Percentiles rank a stretch among this genome's conserved stretches.
These are phyloP conservation scores for Alternaria arborescens DNA, from an alignment of 2,329 filamentous ascomycete genomes.

Conservation along the genomic window DNA sequence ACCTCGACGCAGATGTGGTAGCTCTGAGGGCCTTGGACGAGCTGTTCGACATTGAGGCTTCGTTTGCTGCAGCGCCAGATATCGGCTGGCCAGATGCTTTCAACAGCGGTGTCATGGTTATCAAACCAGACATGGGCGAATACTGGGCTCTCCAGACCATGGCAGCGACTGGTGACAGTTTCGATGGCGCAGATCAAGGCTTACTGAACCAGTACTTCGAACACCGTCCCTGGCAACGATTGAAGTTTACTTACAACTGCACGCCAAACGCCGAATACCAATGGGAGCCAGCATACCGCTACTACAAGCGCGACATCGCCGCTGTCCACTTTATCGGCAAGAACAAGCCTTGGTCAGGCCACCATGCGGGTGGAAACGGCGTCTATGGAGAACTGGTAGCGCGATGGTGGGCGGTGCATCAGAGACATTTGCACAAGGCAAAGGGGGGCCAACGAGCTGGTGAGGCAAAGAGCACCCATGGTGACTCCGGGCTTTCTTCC, in stretches of 20 bases:
- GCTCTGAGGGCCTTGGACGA: slow-evolving; percentile 90
- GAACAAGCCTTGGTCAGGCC: slow-evolving; percentile 80
- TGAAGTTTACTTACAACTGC: slow-evolving; percentile 97
- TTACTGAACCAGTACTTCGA: slow-evolving; percentile 94
- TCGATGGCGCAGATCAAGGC: slow-evolving; percentile 96
- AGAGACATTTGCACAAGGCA: slow-evolving; percentile 72
- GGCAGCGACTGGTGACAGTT: slow-evolving; percentile 87
- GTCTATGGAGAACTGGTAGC: slow-evolving; percentile 85
- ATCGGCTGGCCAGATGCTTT: slow-evolving; percentile 98
- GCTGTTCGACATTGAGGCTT: slow-evolving; percentile 74
- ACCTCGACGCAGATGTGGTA: slow-evolving; percentile 94
- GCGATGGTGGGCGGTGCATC: slow-evolving; percentile 94
- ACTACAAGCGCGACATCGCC: slow-evolving; percentile 89
- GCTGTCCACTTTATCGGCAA: slow-evolving; percentile 94
- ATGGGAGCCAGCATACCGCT: slow-evolving; percentile 91
- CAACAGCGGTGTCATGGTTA: slow-evolving; percentile 96
- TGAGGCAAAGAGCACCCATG: slow-evolving; percentile 20
- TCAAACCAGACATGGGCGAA: slow-evolving; percentile 85
- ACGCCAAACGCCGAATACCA: slow-evolving; percentile 97
- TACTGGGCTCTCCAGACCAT: slow-evolving; percentile 86
- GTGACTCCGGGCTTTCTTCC: slow-evolving; percentile 12
- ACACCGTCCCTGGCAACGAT: slow-evolving; percentile 76
- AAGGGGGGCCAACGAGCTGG: slow-evolving; percentile 9
- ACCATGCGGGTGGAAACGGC: slow-evolving; percentile 60
- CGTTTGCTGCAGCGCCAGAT: slow-evolving; percentile 82